Evolutionary conservation across 257 asterid genomes (phyloP).

Genomic region (Nicotiana attenuata): DNA sequence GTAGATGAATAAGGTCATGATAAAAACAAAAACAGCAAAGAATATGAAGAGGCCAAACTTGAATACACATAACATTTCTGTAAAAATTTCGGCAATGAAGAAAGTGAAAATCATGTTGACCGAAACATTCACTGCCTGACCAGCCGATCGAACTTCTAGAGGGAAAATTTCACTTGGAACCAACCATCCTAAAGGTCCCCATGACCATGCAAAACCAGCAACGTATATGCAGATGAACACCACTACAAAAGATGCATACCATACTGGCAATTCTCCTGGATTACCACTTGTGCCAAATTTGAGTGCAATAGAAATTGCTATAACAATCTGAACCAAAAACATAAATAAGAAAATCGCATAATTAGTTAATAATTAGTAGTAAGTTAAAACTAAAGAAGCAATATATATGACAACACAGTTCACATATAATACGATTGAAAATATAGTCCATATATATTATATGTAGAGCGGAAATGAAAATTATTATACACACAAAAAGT

Average conservation of each 20-base stretch:
- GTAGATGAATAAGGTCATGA: conserved; percentile 50
- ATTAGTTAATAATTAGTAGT: too few relatives aligned
- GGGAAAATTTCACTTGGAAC: conserved; percentile 84
- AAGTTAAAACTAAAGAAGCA: too few relatives aligned
- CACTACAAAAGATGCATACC: conserved; percentile 63
- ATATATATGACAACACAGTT: too few relatives aligned
- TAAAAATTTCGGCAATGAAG: conserved; percentile 50
- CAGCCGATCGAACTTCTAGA: conserved; percentile 65
- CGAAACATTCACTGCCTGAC: conserved; percentile 53
- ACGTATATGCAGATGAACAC: conserved; percentile 63
- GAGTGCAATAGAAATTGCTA: conserved; percentile 43
- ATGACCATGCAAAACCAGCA: conserved; percentile 70
- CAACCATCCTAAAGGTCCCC: conserved; percentile 89
- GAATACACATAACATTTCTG: conserved; percentile 58
- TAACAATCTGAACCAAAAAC: conserved; percentile 28
- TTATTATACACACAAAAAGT: background rate
- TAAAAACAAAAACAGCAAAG: conserved; percentile 44
- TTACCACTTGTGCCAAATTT: conserved; percentile 59
- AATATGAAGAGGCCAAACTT: conserved; percentile 69
- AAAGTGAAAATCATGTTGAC: conserved; percentile 76
- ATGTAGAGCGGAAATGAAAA: too few relatives aligned
- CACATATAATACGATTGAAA: too few relatives aligned
- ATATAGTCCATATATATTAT: too few relatives aligned
- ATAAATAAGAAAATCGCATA: too few relatives aligned
- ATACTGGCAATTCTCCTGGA: conserved; percentile 42